A percentile compares a stretch with the other conserved stretches of the same genome.
phyloP scores from a whole-genome alignment of 257 asterid genomes.

The Vinca minor region DNA sequence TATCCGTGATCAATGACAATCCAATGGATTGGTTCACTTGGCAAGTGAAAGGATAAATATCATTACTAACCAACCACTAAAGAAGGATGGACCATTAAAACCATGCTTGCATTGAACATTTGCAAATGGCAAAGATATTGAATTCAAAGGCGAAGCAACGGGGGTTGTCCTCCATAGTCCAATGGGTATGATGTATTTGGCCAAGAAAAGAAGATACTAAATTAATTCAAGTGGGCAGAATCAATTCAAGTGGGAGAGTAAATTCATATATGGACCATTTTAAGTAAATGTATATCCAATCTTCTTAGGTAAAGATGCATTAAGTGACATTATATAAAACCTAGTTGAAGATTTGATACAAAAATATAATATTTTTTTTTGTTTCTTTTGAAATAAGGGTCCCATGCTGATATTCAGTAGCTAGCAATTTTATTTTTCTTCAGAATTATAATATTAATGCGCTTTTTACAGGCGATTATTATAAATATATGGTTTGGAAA shows the following conservation, averaged over 20 bases:
- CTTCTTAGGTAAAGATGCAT: neutral
- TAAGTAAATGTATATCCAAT: neutral
- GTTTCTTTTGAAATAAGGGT: too few species aligned
- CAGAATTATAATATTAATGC: too few species aligned
- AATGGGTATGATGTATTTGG: neutral
- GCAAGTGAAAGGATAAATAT: neutral
- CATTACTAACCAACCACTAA: neutral
- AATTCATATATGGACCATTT: neutral
- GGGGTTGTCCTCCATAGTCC: slow-evolving; percentile 1
- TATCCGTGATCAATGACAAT: neutral
- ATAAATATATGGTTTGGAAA: too few species aligned
- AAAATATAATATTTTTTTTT: too few species aligned
- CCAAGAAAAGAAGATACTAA: neutral
- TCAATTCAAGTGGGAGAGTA: neutral
- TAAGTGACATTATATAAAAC: neutral
- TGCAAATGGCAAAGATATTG: neutral
- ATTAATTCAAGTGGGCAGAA: neutral
- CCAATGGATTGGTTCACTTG: neutral
- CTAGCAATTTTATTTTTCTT: too few species aligned
- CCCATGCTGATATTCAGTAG: too few species aligned
- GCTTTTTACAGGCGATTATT: too few species aligned
- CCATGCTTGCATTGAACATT: neutral
- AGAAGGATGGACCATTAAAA: slow-evolving; percentile 24
- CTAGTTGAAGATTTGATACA: too few species aligned
- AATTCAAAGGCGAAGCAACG: neutral